phyloP scores from a whole-genome alignment of 2,329 filamentous ascomycete species.

The Cladosporium austrohemisphaericum region DNA sequence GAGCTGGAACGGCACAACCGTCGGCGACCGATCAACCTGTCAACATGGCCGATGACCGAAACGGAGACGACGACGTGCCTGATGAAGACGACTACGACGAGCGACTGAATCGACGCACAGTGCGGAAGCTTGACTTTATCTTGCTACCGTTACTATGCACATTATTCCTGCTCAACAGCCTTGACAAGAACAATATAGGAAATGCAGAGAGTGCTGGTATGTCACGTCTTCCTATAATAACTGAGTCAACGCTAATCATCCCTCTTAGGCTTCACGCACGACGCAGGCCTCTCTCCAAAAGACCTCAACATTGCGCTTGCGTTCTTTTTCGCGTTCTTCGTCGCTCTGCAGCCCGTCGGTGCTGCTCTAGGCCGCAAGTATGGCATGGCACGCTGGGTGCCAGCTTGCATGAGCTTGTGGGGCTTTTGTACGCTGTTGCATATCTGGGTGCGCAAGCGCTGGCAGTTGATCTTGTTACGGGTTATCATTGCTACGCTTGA shows the following conservation, averaged over 20 bases:
- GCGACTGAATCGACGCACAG: constrained; percentile 33
- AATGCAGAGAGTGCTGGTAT: constrained; percentile 52
- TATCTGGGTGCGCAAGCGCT: constrained; percentile 43
- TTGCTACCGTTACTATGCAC: constrained; percentile 51
- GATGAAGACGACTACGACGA: background rate
- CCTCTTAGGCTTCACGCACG: constrained; percentile 48
- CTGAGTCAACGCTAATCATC: background rate
- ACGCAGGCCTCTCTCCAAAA: constrained; percentile 49
- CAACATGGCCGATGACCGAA: background rate
- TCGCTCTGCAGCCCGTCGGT: constrained; percentile 55
- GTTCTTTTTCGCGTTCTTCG: constrained; percentile 57
- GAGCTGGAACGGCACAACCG: background rate
- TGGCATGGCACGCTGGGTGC: constrained; percentile 55
- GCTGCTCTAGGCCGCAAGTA: constrained; percentile 56
- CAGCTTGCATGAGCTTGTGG: constrained; percentile 54
- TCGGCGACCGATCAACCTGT: background rate
- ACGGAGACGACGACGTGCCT: background rate
- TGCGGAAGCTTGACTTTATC: constrained; percentile 49
- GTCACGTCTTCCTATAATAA: background rate
- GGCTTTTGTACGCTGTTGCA: constrained; percentile 48
- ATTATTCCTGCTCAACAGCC: constrained; percentile 51
- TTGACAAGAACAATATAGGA: constrained; percentile 54
- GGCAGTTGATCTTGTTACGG: constrained; percentile 46
- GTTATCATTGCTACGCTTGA: constrained; percentile 48
- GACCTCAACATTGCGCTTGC: constrained; percentile 56